phyloP scores from a whole-genome alignment of 1,139 yeast genomes.

The Blastobotrys malaysiensis region DNA sequence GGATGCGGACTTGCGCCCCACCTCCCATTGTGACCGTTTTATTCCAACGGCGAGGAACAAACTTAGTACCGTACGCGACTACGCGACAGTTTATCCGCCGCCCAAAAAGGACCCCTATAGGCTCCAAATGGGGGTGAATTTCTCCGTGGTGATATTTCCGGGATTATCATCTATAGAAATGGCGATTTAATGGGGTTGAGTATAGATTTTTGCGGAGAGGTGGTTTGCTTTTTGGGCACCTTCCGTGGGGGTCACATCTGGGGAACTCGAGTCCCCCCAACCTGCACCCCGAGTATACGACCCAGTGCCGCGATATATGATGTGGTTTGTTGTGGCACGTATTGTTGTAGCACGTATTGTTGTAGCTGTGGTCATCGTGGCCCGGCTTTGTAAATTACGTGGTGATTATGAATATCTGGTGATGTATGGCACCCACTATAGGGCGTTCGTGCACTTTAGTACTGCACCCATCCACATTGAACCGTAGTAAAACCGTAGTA shows the following conservation, averaged over 20 bases:
- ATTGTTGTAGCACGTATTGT: no score
- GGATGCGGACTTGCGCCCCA: background rate
- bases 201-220: background rate
- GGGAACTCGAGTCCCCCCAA: background rate
- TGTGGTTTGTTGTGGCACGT: no score
- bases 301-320: no score
- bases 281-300: background rate
- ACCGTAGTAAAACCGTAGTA: no score
- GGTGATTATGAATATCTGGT: no score
- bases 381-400: no score
- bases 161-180: background rate
- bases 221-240: background rate
- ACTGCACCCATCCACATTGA: no score
- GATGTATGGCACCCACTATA: no score
- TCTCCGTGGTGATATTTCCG: background rate
- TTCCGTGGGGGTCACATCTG: background rate
- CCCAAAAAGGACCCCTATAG: background rate
- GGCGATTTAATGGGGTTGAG: background rate
- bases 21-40: background rate
- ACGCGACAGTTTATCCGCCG: background rate
- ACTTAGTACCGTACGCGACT: no score
- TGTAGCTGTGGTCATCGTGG: no score
- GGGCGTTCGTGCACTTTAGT: no score
- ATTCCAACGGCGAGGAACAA: background rate
- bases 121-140: no score